Evolutionary conservation across 2,329 filamentous ascomycete species (phyloP), one percentile per base, ranked within the genome.

Genomic region (Fusarium sp.): DNA sequence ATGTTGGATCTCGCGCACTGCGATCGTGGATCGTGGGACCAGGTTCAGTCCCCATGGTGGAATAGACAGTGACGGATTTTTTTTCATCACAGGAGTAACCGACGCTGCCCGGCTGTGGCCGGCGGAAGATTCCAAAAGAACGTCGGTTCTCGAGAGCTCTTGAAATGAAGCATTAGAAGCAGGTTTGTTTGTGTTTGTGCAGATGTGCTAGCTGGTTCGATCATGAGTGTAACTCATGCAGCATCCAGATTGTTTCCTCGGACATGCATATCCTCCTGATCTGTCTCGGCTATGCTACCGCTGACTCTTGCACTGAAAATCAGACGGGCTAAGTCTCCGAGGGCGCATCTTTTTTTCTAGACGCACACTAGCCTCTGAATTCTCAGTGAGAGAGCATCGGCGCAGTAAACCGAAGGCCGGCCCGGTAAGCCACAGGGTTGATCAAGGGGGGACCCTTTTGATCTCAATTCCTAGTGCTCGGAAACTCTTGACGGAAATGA

Each of bases 1-100:
- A 60, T 62, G 65, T 67, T 67, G 70, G 55, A 67, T 70, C 66
- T 69, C 56, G 68, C 49, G 37, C 57, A 69, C 55, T 67, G 51
- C 70, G 72, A 74, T 74, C 72, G 72, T 72, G 70, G 70, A 74
- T 74, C 70, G 65, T 69, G 44, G 51, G 45, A 71, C 68, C 68
- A 69, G 65, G 71, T 59, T 63, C 69, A 69, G 65, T 70, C 59
- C 61, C 54, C 65, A 52, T 65, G 62, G 53, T 54, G 60, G 67
- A 57, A 60, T 59, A 62, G 30, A 63, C 39, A 37, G 57, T 43
- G 30, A 70, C 25, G 53, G 37, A 57, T 53, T 50, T 61, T n/a
- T n/a, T 51, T 64, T 64, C 28, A 31, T 28, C 19, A 67, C 14
- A 42, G 60, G 26, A 50, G 45, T 41, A 62, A 65, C 71, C 71